Base-by-base conservation (phyloP, 1,284 basidiomycete genomes). In the Cutaneotrichosporon cyanovorans region DNA sequence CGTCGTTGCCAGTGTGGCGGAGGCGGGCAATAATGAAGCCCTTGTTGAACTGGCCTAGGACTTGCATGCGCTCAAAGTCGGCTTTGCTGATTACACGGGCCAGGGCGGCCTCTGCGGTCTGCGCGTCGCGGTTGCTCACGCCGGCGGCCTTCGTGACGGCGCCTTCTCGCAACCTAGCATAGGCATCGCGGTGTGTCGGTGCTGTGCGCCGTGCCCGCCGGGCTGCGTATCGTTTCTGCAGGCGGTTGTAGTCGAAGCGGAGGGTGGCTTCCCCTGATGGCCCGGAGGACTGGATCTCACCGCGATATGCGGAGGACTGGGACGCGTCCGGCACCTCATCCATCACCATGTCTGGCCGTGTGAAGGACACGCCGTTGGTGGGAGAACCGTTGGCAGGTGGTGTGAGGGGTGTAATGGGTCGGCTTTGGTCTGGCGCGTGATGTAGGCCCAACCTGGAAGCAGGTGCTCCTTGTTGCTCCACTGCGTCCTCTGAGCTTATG, bases 21-120 rank as follows among this genome's bases (percentile, higher is more conserved):
- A 87, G 76, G 2, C 90, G 80, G 1, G 81, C 81, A 50, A 98
- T 80, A 69, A 99, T 92, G 69, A 99, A 98, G 0, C 92, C 93
- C 34, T 86, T 78, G 61, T 99, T 98, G 71, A 96, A 99, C 69
- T 98, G 95, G 0, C 95, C 95, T 22, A 95, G 58, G 15, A 96
- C 73, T 0, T 83, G 74, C 93, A 99, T 98, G 10, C 50, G 58
- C 5, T 69, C 75, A 63, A 99, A 98, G 70, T 99, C 93, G 1
- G 73, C 66, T 70, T 98, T 97, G 46, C 81, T 78, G 35, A 99
- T 91, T 21, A 89, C 82, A 11, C 92, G 80, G 5, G 87, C 80
- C 2, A 98, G 79, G 0, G 83, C 81, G 34, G 80, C 79, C 15
- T 81, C 82, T 0, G 86, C 89, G 1, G 68, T 65, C 18, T 77